Percentiles rank a stretch among this genome's conserved stretches.
Conservation (phyloP, 2,329 filamentous ascomycete genomes). For the Ceratocystis alfenasii region DNA sequence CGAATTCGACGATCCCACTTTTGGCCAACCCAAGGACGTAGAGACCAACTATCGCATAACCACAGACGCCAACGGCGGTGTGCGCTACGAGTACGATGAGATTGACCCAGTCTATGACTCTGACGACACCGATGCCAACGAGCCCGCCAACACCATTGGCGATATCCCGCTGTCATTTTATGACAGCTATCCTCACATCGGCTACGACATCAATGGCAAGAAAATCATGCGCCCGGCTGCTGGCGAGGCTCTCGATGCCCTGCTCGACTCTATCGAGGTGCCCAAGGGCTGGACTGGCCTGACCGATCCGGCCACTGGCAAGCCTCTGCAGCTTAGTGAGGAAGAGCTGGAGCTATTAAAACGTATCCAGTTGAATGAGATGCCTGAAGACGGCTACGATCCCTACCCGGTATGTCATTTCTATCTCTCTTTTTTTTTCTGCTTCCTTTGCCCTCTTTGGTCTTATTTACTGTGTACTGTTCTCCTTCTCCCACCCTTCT, state of each 20-base stretch:
- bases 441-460: background rate
- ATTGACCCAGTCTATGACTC: constrained; percentile 93
- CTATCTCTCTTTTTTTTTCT: background rate
- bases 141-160: constrained; percentile 79
- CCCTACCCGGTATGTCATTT: constrained; percentile 62
- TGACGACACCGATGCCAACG: constrained; percentile 77
- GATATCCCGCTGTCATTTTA: constrained; percentile 91
- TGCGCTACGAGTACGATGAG: constrained; percentile 83
- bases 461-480: constrained; percentile 7
- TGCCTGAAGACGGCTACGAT: constrained; percentile 78
- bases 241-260: constrained; percentile 81
- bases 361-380: constrained; percentile 78
- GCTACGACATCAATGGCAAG: constrained; percentile 97
- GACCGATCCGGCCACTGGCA: constrained; percentile 86
- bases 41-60: constrained; percentile 43
- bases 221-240: constrained; percentile 93
- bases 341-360: constrained; percentile 83
- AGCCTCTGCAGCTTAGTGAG: constrained; percentile 73
- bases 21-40: constrained; percentile 14
- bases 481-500: background rate
- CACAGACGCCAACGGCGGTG: constrained; percentile 79
- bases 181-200: constrained; percentile 94
- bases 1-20: constrained; percentile 28
- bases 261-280: constrained; percentile 91
- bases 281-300: constrained; percentile 96